These are phyloP conservation scores for Russula olivacea DNA, from an alignment of 768 basidiomycete genomes.

Conservation along the genomic window DNA sequence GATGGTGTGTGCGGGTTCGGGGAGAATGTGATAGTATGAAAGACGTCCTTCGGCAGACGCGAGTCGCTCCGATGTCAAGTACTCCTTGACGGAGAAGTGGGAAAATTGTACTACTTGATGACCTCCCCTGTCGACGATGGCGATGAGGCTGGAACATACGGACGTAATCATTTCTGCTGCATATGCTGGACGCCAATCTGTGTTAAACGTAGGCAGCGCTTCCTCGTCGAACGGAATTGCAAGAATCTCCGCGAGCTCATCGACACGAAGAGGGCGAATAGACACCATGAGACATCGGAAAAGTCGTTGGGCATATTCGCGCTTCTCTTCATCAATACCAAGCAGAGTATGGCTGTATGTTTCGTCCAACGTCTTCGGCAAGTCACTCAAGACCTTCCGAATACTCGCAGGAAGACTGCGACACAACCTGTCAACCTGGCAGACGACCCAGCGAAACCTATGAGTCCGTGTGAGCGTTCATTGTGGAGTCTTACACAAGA, in stretches of 20 bases:
- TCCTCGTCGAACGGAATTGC: constrained; percentile 5
- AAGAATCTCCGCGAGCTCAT: constrained; percentile 11
- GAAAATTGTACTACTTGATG: background rate
- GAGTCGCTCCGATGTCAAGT: constrained; percentile 13
- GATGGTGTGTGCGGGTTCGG: background rate
- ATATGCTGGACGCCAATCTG: background rate
- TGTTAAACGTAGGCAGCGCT: background rate
- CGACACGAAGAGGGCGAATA: constrained; percentile 3
- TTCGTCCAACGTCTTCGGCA: background rate
- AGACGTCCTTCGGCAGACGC: background rate
- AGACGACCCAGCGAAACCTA: constrained; percentile 10
- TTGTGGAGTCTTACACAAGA: too few relatives aligned
- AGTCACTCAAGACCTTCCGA: background rate
- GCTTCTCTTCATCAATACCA: background rate
- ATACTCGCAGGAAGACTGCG: background rate
- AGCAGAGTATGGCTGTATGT: background rate
- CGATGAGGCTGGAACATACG: too few relatives aligned
- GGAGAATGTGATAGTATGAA: constrained; percentile 11
- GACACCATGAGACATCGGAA: constrained; percentile 4
- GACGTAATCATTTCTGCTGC: too few relatives aligned
- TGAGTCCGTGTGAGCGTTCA: background rate
- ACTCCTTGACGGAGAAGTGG: constrained; percentile 18
- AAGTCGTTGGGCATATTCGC: background rate
- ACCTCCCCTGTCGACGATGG: background rate
- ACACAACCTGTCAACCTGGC: constrained; percentile 1